Percentiles rank a stretch among this genome's conserved stretches.
Evolutionary conservation across 2,329 filamentous ascomycete species (phyloP).

Genomic region (Penicillium aurantiogriseum): DNA sequence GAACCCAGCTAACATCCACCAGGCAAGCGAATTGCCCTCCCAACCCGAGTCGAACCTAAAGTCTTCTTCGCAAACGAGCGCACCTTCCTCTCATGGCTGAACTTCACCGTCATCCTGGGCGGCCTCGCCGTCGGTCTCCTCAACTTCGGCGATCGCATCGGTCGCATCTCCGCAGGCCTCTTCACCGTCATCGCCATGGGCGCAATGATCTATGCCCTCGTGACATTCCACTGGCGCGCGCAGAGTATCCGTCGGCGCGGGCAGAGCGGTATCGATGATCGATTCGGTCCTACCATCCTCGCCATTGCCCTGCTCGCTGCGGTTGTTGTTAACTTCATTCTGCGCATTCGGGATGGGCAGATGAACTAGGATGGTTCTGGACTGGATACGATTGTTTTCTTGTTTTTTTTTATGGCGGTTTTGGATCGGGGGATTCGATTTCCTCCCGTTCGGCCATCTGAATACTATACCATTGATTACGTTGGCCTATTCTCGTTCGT

Average conservation of each 20-base stretch:
- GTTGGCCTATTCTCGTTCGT: background rate
- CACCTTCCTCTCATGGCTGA: conserved; percentile 98
- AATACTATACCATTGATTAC: background rate
- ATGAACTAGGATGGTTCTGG: conserved; percentile 10
- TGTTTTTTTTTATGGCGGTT: background rate
- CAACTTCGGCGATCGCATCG: conserved; percentile 94
- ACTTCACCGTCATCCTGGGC: conserved; percentile 98
- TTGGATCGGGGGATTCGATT: background rate
- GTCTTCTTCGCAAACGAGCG: conserved; percentile 99
- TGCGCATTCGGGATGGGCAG: conserved; percentile 53
- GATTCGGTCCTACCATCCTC: conserved; percentile 87
- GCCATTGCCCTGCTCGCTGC: conserved; percentile 82
- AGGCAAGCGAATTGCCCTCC: conserved; percentile 98
- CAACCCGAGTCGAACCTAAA: conserved; percentile 96
- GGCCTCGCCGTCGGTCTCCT: conserved; percentile 94
- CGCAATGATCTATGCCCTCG: conserved; percentile 90
- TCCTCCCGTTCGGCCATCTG: background rate
- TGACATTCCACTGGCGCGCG: conserved; percentile 96
- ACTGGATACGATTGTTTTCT: background rate
- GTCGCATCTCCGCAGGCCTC: conserved; percentile 87
- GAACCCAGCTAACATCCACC: conserved; percentile 13
- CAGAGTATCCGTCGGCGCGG: conserved; percentile 87
- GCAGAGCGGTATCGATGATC: conserved; percentile 94
- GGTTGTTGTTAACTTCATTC: conserved; percentile 92
- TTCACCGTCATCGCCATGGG: conserved; percentile 94